Base-by-base conservation (phyloP, 129 eudicot species). In the Calendula officinalis region DNA sequence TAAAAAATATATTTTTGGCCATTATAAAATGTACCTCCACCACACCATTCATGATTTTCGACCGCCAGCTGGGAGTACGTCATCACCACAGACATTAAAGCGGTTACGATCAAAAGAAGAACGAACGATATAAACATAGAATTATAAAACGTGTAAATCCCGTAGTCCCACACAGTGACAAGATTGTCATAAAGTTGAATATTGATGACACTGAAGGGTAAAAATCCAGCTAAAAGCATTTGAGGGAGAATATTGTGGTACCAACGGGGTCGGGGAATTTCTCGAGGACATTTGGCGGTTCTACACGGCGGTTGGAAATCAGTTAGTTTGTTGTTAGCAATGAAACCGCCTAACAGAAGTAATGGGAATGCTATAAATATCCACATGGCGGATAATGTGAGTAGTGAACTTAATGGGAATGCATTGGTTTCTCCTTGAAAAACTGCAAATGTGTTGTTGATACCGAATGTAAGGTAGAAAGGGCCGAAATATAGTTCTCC, bases 1-100 rank as follows among this genome's bases (percentile, higher is more conserved):
- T 42, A 8, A 42, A 42, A 2, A 8, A 8, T 0, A 42, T 42
- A 42, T 7, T 42, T 3, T 2, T 4, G 11, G 3, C 8, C 0
- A 42, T 3, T 42, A 42, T 7, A 12, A 13, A 39, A 58, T 65
- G 39, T 43, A 80, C 87, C 87, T 83, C 85, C 89, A 83, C 89
- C 84, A 80, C 89, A 80, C 89, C 83, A 80, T 63, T 77, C 69
- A 83, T 83, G 82, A 52, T 79, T 82, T 68, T 83, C 88, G 13
- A 73, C 79, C 35, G 84, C 82, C 54, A 82, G 88, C 49, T 82
- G 88, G 67, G 75, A 78, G 53, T 75, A 78, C 43, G 81, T 82
- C 76, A 78, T 55, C 3, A 79, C 82, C 66, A 74, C 87, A 14
- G 78, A 69, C 10, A 82, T 57, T 46, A 79, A 75, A 27, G 84